These are phyloP conservation scores for Rhododendron williamsianum DNA, from an alignment of 148 eudicot genomes.

Conservation along the genomic window DNA sequence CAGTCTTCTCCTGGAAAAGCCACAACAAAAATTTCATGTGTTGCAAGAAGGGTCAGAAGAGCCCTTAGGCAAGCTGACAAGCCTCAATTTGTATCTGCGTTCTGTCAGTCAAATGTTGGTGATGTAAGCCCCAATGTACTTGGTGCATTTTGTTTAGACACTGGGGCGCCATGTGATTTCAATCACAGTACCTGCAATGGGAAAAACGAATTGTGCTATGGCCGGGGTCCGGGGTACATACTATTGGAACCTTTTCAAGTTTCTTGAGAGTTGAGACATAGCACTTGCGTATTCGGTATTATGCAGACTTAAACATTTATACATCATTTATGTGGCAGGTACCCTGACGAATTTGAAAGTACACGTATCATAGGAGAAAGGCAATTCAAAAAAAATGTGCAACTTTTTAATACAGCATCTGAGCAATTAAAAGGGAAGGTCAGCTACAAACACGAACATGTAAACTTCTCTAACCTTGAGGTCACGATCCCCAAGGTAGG, in stretches of 20 bases:
- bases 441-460: slow-evolving; percentile 64
- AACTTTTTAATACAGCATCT: slow-evolving; percentile 73
- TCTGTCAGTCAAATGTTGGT: slow-evolving; percentile 92
- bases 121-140: slow-evolving; percentile 96
- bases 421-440: slow-evolving; percentile 73
- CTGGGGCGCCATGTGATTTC: slow-evolving; percentile 87
- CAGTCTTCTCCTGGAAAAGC: slow-evolving; percentile 65
- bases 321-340: slow-evolving; percentile 31
- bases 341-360: slow-evolving; percentile 97
- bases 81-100: slow-evolving; percentile 85
- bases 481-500: slow-evolving; percentile 54
- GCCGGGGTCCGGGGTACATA: slow-evolving; percentile 90
- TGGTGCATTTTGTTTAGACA: slow-evolving; percentile 87
- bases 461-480: slow-evolving; percentile 77
- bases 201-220: slow-evolving; percentile 88
- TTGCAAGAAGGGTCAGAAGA: slow-evolving; percentile 73
- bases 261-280: not conserved
- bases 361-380: slow-evolving; percentile 92
- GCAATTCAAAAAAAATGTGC: slow-evolving; percentile 74
- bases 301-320: not conserved
- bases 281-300: not conserved
- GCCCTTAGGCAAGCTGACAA: slow-evolving; percentile 56
- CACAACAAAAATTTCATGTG: slow-evolving; percentile 55
- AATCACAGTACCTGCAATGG: slow-evolving; percentile 97
- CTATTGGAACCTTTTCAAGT: not conserved